phyloP scores from a whole-genome alignment of 176 grass and related monocot species.

The Oryza longistaminata region DNA sequence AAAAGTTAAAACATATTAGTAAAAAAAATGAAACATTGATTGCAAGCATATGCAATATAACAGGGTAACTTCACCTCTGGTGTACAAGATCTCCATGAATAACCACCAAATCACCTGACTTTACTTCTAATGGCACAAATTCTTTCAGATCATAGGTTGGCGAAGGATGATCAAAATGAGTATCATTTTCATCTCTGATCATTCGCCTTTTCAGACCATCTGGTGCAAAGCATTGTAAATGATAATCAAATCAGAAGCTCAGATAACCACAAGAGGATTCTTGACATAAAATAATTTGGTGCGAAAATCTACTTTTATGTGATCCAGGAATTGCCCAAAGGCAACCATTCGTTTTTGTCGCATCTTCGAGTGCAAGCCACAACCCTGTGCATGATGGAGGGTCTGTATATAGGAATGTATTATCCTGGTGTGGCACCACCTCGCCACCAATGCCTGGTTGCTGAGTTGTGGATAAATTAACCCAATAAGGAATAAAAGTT shows the following conservation, averaged over 20 bases:
- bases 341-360: constrained; percentile 74
- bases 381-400: constrained; percentile 81
- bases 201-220: constrained; percentile 82
- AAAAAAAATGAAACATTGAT: constrained; percentile 27
- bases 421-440: constrained; percentile 96
- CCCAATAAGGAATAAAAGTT: neutral
- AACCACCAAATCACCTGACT: constrained; percentile 82
- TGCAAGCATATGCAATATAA: neutral
- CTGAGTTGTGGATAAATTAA: constrained; percentile 38
- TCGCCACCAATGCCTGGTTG: constrained; percentile 99
- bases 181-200: constrained; percentile 84
- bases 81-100: constrained; percentile 95
- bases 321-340: constrained; percentile 86
- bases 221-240: constrained; percentile 13
- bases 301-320: constrained; percentile 63
- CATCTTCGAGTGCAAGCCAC: constrained; percentile 97
- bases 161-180: constrained; percentile 71
- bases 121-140: constrained; percentile 85
- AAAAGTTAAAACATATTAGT: constrained; percentile 18
- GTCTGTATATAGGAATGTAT: constrained; percentile 81
- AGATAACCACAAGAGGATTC: neutral
- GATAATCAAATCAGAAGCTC: neutral
- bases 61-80: constrained; percentile 65
- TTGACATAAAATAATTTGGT: neutral
- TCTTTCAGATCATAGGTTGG: constrained; percentile 65